Conservation (phyloP, 2,329 filamentous ascomycete genomes). For the Colletotrichum plurivorum region DNA sequence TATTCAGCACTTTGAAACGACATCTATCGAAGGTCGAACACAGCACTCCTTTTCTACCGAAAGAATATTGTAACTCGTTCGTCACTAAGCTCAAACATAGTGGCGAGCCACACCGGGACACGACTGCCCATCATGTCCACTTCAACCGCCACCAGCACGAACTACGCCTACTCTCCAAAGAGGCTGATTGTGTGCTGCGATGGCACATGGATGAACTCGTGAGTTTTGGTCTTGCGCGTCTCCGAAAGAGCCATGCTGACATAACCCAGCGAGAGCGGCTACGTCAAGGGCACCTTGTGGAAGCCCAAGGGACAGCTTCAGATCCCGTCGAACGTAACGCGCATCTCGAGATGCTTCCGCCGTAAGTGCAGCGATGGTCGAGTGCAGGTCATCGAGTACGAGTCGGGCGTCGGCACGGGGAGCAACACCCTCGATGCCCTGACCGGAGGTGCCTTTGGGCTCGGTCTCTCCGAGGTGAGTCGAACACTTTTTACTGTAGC, state of each 20-base stretch:
- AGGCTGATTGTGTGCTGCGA: slow-evolving; percentile 67
- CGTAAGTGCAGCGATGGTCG: slow-evolving; percentile 64
- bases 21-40: neutral
- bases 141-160: slow-evolving; percentile 1
- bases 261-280: slow-evolving; percentile 58
- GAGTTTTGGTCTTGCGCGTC: slow-evolving; percentile 32
- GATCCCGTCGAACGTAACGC: slow-evolving; percentile 72
- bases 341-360: slow-evolving; percentile 70
- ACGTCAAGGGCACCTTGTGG: slow-evolving; percentile 55
- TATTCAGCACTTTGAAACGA: neutral
- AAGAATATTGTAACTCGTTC: neutral
- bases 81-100: neutral
- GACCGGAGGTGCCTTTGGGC: slow-evolving; percentile 68
- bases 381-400: slow-evolving; percentile 73
- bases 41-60: neutral
- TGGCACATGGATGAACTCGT: slow-evolving; percentile 68
- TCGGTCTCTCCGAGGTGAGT: slow-evolving; percentile 66
- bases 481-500: neutral
- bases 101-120: neutral
- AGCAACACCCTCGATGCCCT: slow-evolving; percentile 64
- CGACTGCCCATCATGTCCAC: slow-evolving; percentile 11
- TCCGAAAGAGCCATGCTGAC: slow-evolving; percentile 32
- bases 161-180: slow-evolving; percentile 49
- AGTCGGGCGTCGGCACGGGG: slow-evolving; percentile 72
- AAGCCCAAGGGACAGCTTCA: slow-evolving; percentile 59